A percentile compares a stretch with the other conserved stretches of the same genome.
Conservation (phyloP, 2,329 filamentous ascomycete genomes). For the Cladosporium sphaerospermum region DNA sequence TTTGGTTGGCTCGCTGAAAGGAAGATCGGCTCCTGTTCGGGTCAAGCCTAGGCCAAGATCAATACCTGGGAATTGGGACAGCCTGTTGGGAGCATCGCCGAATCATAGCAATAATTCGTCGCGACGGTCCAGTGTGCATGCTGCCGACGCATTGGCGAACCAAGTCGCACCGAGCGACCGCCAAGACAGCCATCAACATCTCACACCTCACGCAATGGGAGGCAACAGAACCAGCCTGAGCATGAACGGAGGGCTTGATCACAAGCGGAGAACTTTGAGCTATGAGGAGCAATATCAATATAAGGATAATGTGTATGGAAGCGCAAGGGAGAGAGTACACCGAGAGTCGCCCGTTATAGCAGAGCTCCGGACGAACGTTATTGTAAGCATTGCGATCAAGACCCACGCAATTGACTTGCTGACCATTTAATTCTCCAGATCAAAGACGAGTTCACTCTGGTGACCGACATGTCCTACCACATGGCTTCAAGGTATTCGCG, state of each 20-base stretch:
- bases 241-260: conserved; percentile 13
- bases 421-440: conserved; percentile 44
- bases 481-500: conserved; percentile 71
- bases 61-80: not conserved
- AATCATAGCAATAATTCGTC: conserved; percentile 1
- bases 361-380: conserved; percentile 45
- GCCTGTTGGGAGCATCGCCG: not conserved
- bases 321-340: conserved; percentile 8
- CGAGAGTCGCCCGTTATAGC: conserved; percentile 39
- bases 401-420: not conserved
- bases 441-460: conserved; percentile 67
- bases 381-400: conserved; percentile 35
- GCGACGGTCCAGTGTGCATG: conserved; percentile 4
- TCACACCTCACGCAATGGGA: conserved; percentile 3
- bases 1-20: no score
- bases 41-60: conserved; percentile 1
- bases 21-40: no score
- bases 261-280: conserved; percentile 30
- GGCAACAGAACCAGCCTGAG: conserved; percentile 17
- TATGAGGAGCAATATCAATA: conserved; percentile 31
- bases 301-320: conserved; percentile 21
- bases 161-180: not conserved
- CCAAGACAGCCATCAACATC: not conserved
- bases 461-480: conserved; percentile 66
- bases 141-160: conserved; percentile 15